Evolutionary conservation across 2,329 filamentous ascomycete genomes (phyloP).

Genomic region (Aureobasidium sp.): DNA sequence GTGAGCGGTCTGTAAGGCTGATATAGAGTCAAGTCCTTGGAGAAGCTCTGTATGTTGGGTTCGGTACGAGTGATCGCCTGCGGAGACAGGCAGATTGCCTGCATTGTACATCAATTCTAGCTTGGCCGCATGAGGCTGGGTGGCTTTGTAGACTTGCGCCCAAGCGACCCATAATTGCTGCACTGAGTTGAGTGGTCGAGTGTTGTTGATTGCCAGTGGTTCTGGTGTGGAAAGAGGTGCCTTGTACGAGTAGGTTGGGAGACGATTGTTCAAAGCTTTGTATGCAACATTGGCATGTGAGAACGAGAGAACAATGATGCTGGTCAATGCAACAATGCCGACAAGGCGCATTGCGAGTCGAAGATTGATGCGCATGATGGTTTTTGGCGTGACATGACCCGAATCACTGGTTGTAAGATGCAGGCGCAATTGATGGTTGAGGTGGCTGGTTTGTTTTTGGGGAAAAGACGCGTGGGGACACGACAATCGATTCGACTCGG

Average conservation of each 20-base stretch:
- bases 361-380: background rate
- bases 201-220: background rate
- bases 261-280: background rate
- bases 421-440: background rate
- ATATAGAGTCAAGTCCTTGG: background rate
- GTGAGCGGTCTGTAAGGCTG: conserved; percentile 18
- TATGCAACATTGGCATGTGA: background rate
- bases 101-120: conserved; percentile 6
- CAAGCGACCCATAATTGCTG: background rate
- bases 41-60: background rate
- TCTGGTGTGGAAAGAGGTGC: background rate
- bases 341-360: background rate
- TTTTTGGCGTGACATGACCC: background rate
- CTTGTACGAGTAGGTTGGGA: background rate
- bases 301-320: background rate
- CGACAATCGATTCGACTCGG: background rate
- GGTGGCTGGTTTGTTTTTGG: background rate
- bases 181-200: background rate
- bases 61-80: background rate
- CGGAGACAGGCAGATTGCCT: background rate
- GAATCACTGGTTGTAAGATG: too few species aligned
- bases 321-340: background rate
- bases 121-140: background rate
- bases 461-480: background rate
- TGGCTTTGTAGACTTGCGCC: background rate